These are phyloP conservation scores for Acorus gramineus DNA, from an alignment of 106 monocot species.

Conservation along the genomic window DNA sequence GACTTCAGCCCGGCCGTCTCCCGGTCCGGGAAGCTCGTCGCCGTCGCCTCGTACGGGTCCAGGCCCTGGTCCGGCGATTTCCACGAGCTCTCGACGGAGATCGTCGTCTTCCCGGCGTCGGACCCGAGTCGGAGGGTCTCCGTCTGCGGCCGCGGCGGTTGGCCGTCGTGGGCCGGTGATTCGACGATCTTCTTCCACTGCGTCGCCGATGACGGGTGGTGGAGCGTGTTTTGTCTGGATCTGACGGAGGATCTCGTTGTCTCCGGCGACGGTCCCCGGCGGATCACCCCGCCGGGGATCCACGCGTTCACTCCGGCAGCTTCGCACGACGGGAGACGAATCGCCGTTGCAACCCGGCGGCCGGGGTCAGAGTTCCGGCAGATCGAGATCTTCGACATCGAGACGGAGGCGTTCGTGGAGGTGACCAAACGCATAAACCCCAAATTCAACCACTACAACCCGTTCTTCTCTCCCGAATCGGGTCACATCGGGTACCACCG, in stretches of 20 bases:
- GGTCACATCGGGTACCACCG: conserved; percentile 67
- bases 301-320: conserved; percentile 83
- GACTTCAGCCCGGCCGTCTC: conserved; percentile 82
- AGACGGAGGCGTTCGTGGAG: conserved; percentile 30
- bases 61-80: conserved; percentile 55
- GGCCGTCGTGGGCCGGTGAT: conserved; percentile 69
- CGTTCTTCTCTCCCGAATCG: conserved; percentile 61
- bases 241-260: conserved; percentile 9
- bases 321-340: conserved; percentile 26
- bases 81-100: conserved; percentile 57
- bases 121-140: conserved; percentile 27
- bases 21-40: conserved; percentile 44
- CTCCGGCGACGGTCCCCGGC: neutral
- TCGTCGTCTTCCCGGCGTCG: conserved; percentile 44
- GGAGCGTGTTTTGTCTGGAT: conserved; percentile 63
- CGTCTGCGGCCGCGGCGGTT: conserved; percentile 41
- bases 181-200: conserved; percentile 67
- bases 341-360: conserved; percentile 74
- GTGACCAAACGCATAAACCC: conserved; percentile 55
- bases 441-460: conserved; percentile 76
- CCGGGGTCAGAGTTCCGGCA: conserved; percentile 38
- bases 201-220: conserved; percentile 71
- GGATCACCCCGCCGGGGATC: conserved; percentile 72
- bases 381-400: conserved; percentile 78
- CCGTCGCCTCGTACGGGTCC: conserved; percentile 64